A percentile compares a stretch with the other conserved stretches of the same genome.
Conservation (phyloP, 257 asterid genomes). For the Jacaranda copaia region DNA sequence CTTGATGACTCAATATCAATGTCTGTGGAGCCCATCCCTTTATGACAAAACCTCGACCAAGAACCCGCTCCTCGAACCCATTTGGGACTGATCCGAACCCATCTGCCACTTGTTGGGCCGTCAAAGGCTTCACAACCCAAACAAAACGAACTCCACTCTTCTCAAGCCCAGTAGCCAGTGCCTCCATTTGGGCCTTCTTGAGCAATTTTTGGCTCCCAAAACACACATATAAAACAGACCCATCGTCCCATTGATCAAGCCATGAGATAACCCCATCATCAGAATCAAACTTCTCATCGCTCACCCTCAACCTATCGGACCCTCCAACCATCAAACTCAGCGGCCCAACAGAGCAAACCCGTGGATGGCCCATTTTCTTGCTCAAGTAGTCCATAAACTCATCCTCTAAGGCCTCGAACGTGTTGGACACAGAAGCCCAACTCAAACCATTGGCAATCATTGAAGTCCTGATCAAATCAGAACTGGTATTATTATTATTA, state of each 20-base stretch:
- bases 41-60: constrained; percentile 54
- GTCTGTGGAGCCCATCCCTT: constrained; percentile 84
- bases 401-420: constrained; percentile 59
- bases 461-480: constrained; percentile 42
- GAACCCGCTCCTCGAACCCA: constrained; percentile 63
- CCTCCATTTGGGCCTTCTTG: constrained; percentile 62
- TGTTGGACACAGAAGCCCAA: constrained; percentile 62
- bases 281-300: not conserved
- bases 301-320: constrained; percentile 15
- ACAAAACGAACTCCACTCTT: constrained; percentile 63
- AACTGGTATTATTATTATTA: constrained; percentile 19
- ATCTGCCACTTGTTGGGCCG: constrained; percentile 55
- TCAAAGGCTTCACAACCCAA: constrained; percentile 51
- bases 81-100: constrained; percentile 58
- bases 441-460: constrained; percentile 55
- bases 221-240: constrained; percentile 69
- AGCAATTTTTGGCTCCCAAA: constrained; percentile 78
- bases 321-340: constrained; percentile 42
- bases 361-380: constrained; percentile 46
- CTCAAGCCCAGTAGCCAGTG: constrained; percentile 66
- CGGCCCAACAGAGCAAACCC: constrained; percentile 67
- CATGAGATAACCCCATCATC: constrained; percentile 39
- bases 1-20: constrained; percentile 63
- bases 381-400: constrained; percentile 51
- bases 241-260: constrained; percentile 52